Evolutionary conservation across 208 protist genomes (phyloP), one percentile per base, ranked within the genome.

Genomic region (Naegleria fowleri): DNA sequence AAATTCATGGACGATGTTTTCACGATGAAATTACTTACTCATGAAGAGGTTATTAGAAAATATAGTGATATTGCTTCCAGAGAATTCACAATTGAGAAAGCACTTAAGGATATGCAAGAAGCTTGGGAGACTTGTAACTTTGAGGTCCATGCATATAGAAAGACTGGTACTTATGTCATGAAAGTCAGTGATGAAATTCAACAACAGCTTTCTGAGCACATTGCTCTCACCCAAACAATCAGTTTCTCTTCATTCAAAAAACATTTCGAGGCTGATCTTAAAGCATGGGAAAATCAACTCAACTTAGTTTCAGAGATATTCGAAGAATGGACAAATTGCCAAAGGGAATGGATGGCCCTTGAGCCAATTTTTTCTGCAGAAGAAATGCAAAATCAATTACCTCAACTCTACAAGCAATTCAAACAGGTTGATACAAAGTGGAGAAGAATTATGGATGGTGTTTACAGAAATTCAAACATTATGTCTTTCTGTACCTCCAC

Each of bases 281-380:
- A 59, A 5, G 91, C 93, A 29, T 99, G 97, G 97, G 98, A 99
- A 91, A 90, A 90, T 16, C 95, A 95, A 76, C 94, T 99, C 38
- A 96, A 96, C 91, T 90, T 95, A 0, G 94, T 98, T 48, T 96
- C 97, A 85, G 94, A 96, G 91, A 97, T 98, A 33, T 93, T 99
- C n/a, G 98, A 99, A 93, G 97, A 98, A 92, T 99, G 98, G 97
- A 93, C 98, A 51, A 95, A 97, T 91, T 98, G 97, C 92, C 98
- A 99, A 94, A 94, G 96, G 29, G 94, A 95, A 52, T 99, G 98
- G 98, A 95, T 98, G 83, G 99, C 98, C 92, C 93, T 99, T 48
- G 97, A 99, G 95, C 98, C 98, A 58, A 99, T 99, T 90, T 99
- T 99, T 92, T 95, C 91, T 91, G 98, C 97, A 0, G 97, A 98